Evolutionary conservation across 768 basidiomycete species (phyloP).

Genomic region (Pulveroboletus sp.): DNA sequence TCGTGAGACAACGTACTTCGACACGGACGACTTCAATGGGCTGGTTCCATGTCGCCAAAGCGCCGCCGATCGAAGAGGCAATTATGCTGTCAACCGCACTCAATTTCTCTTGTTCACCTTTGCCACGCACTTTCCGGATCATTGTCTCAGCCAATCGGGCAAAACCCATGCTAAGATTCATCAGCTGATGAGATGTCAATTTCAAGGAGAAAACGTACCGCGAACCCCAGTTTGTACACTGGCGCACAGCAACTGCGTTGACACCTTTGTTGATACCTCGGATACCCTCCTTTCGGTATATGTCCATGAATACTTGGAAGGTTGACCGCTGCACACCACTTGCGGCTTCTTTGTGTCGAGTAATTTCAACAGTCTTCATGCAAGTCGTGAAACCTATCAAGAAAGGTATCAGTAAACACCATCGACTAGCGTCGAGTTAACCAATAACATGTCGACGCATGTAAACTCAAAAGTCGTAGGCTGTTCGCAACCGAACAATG

Average conservation of each 20-base stretch:
- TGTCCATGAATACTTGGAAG: slow-evolving; percentile 92
- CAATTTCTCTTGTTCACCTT: slow-evolving; percentile 71
- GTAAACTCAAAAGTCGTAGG: slow-evolving; percentile 7
- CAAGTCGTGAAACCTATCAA: slow-evolving; percentile 91
- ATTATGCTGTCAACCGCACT: slow-evolving; percentile 83
- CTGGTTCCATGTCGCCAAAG: slow-evolving; percentile 98
- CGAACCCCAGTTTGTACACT: slow-evolving; percentile 92
- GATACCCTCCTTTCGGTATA: slow-evolving; percentile 90
- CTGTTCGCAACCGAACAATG: not conserved
- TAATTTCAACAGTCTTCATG: slow-evolving; percentile 99
- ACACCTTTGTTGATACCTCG: slow-evolving; percentile 99
- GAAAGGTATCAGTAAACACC: slow-evolving; percentile 8
- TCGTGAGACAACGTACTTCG: slow-evolving; percentile 52
- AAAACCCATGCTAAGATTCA: slow-evolving; percentile 79
- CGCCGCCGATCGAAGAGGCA: slow-evolving; percentile 87
- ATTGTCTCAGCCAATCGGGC: slow-evolving; percentile 84
- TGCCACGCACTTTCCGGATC: slow-evolving; percentile 78
- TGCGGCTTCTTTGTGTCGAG: slow-evolving; percentile 88
- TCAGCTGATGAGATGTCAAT: slow-evolving; percentile 2
- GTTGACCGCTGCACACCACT: slow-evolving; percentile 87
- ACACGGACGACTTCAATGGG: slow-evolving; percentile 97
- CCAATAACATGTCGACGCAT: slow-evolving; percentile 14
- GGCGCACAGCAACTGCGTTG: slow-evolving; percentile 88
- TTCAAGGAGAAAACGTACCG: slow-evolving; percentile 48
- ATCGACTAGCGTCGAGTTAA: not conserved